Base-by-base conservation (phyloP, 495 filamentous ascomycete genomes). In the Hyaloscypha hepaticicola region DNA sequence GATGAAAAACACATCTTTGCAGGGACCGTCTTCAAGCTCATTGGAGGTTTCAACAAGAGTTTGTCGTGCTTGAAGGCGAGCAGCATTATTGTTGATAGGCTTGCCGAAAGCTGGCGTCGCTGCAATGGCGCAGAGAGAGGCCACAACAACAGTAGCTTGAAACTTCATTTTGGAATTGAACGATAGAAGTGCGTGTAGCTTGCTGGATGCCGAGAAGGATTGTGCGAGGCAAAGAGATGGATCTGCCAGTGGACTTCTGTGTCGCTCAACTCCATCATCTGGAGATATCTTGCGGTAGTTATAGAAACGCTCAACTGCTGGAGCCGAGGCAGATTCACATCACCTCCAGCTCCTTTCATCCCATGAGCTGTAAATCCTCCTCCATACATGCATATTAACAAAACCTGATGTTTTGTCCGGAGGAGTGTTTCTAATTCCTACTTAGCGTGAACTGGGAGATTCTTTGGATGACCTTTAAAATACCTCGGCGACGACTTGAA, bases 141-240 rank as follows among this genome's bases (percentile, higher is more conserved):
- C 50, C 26, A 22, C 33, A 24, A 29, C 55, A 26, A n/a, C 28
- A 14, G 49, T n/a, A 27, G 25, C 31, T 61, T 61, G 60, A 19
- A 63, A 63, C 22, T 56, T 63, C 60, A 63, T 63, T 45, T 63
- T 63, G 60, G 12, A 51, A 28, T 45, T 45, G 38, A 45, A 16
- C 4, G 19, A 19, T 19, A 45, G 19, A 14, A 16, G 38, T n/a
- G n/a, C n/a, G n/a, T n/a, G n/a, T n/a, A 45, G 38, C 3, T 45
- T 3, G 31, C 31, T 33, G 6, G 31, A 45, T 9, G 19, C 4
- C 38, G 19, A 45, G 9, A 16, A 16, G 0, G 31, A 12, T 33
- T 12, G 12, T 6, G 31, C 12, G 31, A 33, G 31, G 31, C 31
- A 19, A 45, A 11, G 4, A 11, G 38, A 8, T 45, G 7, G 19